Evolutionary conservation across 129 eudicot species (phyloP).

Genomic region (Pulicaria dysenterica): DNA sequence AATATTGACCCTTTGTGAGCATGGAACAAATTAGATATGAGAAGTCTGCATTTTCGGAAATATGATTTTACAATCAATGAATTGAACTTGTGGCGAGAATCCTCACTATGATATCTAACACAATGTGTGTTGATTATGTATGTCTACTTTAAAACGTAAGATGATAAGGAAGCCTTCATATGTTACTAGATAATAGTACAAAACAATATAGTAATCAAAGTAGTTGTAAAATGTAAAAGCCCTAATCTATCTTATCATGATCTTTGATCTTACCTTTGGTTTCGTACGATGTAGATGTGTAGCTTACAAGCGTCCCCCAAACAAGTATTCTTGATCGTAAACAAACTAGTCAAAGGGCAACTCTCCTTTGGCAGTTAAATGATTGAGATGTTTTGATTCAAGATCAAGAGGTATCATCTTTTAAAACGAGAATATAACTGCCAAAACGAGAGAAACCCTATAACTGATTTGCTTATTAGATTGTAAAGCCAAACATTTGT

Average conservation of each 20-base stretch:
- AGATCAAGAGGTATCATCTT: background rate
- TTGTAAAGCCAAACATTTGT: background rate
- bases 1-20: too few relatives aligned
- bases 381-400: constrained; percentile 12
- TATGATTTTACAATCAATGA: too few relatives aligned
- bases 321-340: constrained; percentile 23
- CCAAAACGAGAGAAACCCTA: constrained; percentile 61
- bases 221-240: constrained; percentile 12
- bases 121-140: too few relatives aligned
- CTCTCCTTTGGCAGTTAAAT: constrained; percentile 73
- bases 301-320: background rate
- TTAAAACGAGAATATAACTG: constrained; percentile 33
- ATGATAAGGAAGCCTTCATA: too few relatives aligned
- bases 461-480: constrained; percentile 46
- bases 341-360: constrained; percentile 61
- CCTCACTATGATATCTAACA: too few relatives aligned
- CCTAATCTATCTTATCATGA: background rate
- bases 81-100: too few relatives aligned
- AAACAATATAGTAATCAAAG: background rate
- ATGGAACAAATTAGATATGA: too few relatives aligned
- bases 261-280: constrained; percentile 24
- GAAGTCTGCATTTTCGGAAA: too few relatives aligned
- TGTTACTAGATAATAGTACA: too few relatives aligned
- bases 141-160: too few relatives aligned
- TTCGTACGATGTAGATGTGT: background rate